A percentile compares a stretch with the other conserved stretches of the same genome.
Evolutionary conservation across 441 rosid species (phyloP).

Genomic region (Hypseocharis bilobata): DNA sequence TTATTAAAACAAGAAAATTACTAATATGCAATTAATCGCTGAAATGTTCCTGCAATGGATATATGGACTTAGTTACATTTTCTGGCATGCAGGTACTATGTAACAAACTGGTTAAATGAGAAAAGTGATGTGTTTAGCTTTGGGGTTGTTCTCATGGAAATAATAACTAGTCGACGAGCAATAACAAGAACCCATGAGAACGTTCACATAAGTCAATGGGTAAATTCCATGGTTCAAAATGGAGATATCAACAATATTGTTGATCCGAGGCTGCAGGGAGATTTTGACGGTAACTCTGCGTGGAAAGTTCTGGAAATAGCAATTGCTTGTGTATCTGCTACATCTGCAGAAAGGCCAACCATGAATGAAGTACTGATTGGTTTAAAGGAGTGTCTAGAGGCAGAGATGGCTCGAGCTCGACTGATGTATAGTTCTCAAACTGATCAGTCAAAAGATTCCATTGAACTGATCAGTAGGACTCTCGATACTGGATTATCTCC

Average conservation of each 20-base stretch:
- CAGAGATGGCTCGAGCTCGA: neutral
- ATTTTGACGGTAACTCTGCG: constrained; percentile 2
- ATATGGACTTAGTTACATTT: neutral
- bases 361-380: constrained; percentile 3
- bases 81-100: neutral
- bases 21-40: too few relatives aligned
- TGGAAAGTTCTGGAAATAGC: constrained; percentile 15
- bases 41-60: too few relatives aligned
- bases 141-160: constrained; percentile 9
- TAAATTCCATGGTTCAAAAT: neutral
- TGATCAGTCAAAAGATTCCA: neutral
- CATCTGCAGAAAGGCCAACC: neutral
- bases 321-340: constrained; percentile 5
- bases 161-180: constrained; percentile 7
- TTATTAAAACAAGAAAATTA: too few relatives aligned
- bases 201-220: constrained; percentile 1
- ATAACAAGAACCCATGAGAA: neutral
- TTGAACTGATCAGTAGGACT: neutral
- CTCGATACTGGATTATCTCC: neutral
- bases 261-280: neutral
- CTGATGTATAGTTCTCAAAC: neutral
- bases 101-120: neutral
- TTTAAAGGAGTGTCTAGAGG: constrained; percentile 10
- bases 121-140: constrained; percentile 16
- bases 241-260: constrained; percentile 8